A percentile compares a stretch with the other conserved stretches of the same genome.
These are phyloP conservation scores for Paxillus involutus DNA, from an alignment of 768 basidiomycete species.

Conservation along the genomic window DNA sequence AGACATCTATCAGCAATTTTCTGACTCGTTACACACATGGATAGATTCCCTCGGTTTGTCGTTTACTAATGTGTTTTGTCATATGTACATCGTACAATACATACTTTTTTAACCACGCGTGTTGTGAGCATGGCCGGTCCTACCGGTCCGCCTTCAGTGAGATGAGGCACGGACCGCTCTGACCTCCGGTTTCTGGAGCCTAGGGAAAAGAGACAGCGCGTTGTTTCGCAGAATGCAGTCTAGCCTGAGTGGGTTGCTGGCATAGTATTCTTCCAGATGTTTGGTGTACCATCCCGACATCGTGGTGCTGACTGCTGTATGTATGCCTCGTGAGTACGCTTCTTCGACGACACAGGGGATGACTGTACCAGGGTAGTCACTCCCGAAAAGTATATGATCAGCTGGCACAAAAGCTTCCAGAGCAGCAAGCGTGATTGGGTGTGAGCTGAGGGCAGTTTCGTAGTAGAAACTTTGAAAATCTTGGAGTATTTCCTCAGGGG, in stretches of 20 bases:
- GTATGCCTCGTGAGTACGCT: not conserved
- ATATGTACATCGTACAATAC: conserved; percentile 28
- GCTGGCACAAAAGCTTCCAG: conserved; percentile 50
- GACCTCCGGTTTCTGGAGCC: conserved; percentile 14
- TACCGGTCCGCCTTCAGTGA: not conserved
- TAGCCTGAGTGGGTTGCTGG: conserved; percentile 37
- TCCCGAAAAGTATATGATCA: conserved; percentile 65
- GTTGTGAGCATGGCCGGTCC: conserved; percentile 2
- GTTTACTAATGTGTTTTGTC: conserved; percentile 19
- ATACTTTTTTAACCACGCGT: conserved; percentile 13
- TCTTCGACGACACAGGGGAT: not conserved
- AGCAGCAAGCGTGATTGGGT: conserved; percentile 49
- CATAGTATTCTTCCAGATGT: conserved; percentile 51
- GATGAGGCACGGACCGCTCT: not conserved
- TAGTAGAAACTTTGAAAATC: conserved; percentile 76
- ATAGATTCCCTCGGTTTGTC: conserved; percentile 25
- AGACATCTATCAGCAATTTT: conserved; percentile 22
- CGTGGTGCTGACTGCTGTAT: conserved; percentile 53
- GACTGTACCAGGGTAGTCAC: conserved; percentile 70
- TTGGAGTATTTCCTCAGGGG: conserved; percentile 60
- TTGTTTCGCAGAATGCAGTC: conserved; percentile 48
- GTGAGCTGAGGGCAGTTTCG: conserved; percentile 68
- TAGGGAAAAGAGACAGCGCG: conserved; percentile 51
- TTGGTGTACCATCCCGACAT: conserved; percentile 64
- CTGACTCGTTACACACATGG: conserved; percentile 20